Percentiles rank a stretch among this genome's conserved stretches.
These are phyloP conservation scores for Vitis vinifera DNA, from an alignment of 164 flowering plant species.

Conservation along the genomic window DNA sequence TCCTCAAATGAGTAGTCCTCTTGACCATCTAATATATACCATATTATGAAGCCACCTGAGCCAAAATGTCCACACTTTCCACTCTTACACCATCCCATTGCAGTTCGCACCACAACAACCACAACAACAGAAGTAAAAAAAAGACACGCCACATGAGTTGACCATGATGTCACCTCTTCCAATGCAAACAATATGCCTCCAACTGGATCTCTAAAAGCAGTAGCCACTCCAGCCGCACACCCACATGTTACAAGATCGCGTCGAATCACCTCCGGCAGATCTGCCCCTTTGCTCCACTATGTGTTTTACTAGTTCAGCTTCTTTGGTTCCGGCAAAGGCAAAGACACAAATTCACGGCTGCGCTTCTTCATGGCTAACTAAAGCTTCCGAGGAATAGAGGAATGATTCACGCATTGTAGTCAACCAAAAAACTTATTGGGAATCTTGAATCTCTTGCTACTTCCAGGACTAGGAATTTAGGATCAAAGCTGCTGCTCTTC, in stretches of 20 bases:
- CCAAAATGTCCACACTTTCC: conserved; percentile 99
- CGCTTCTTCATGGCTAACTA: too few species aligned
- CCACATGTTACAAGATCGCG: conserved; percentile 76
- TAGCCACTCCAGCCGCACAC: conserved; percentile 99
- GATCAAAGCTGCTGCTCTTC: too few species aligned
- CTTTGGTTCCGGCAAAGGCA: too few species aligned
- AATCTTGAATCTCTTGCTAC: too few species aligned
- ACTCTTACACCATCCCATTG: conserved; percentile 96
- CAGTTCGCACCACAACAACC: conserved; percentile 93
- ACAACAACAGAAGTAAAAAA: conserved; percentile 90
- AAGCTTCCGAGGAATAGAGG: too few species aligned
- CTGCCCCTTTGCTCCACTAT: too few species aligned
- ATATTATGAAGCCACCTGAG: conserved; percentile 95
- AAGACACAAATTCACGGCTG: too few species aligned
- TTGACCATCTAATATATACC: conserved; percentile 94
- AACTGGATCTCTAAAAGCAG: conserved; percentile 99
- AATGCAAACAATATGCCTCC: conserved; percentile 98
- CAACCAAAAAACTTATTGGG: too few species aligned
- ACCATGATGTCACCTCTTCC: conserved; percentile 99
- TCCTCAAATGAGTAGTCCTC: conserved; percentile 95
- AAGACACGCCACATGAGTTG: conserved; percentile 99
- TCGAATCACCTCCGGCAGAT: too few species aligned
- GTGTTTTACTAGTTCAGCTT: too few species aligned
- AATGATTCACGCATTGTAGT: too few species aligned
- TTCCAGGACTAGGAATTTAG: too few species aligned